Evolutionary conservation across 768 basidiomycete species (phyloP).

Genomic region (Crassisporium funariophilum): DNA sequence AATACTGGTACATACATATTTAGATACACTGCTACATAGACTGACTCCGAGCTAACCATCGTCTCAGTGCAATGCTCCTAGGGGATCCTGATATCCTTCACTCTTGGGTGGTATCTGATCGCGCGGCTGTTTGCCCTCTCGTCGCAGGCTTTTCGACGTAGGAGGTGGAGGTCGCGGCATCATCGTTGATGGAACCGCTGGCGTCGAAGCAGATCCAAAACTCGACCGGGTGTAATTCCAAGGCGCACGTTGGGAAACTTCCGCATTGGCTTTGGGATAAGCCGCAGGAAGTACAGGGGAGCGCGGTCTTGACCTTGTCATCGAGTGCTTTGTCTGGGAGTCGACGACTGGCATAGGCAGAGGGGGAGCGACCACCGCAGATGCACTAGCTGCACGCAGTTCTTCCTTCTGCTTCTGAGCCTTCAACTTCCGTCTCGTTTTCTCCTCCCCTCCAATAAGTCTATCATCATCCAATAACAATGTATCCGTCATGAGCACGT

Average conservation of each 20-base stretch:
- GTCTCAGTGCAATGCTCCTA: no score
- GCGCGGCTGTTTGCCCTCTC: slow-evolving; percentile 25
- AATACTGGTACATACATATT: no score
- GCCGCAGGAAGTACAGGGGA: slow-evolving; percentile 15
- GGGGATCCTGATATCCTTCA: slow-evolving; percentile 39
- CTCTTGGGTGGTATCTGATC: slow-evolving; percentile 31
- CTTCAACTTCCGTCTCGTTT: slow-evolving; percentile 37
- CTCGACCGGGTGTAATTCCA: slow-evolving; percentile 61
- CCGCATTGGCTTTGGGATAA: slow-evolving; percentile 9
- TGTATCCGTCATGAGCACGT: slow-evolving; percentile 60
- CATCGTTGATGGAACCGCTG: slow-evolving; percentile 37
- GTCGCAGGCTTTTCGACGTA: slow-evolving; percentile 41
- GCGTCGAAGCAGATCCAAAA: slow-evolving; percentile 36
- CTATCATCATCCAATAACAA: slow-evolving; percentile 65
- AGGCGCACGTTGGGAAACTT: slow-evolving; percentile 38
- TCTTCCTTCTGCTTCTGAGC: slow-evolving; percentile 27
- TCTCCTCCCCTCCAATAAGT: slow-evolving; percentile 58
- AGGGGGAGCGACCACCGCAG: slow-evolving; percentile 33
- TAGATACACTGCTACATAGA: no score
- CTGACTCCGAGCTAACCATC: no score
- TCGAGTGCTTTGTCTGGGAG: slow-evolving; percentile 31
- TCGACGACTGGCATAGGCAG: slow-evolving; percentile 41
- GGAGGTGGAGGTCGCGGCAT: slow-evolving; percentile 56
- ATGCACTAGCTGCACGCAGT: slow-evolving; percentile 17
- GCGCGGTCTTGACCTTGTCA: slow-evolving; percentile 19